Conservation (phyloP, 1,284 basidiomycete species). For the Retiboletus flavoniger region DNA sequence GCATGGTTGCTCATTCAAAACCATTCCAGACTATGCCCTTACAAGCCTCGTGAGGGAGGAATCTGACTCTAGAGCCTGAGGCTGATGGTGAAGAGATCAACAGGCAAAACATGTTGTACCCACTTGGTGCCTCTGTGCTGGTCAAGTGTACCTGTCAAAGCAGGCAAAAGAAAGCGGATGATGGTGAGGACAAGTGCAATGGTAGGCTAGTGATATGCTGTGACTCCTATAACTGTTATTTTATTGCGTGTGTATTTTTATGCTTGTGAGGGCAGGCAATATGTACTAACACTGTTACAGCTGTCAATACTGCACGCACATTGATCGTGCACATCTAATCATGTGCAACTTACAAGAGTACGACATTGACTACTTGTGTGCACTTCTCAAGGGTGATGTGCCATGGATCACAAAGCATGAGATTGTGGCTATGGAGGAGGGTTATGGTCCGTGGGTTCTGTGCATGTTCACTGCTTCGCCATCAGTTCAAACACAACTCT, state of each 20-base stretch:
- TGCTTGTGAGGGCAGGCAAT: not conserved
- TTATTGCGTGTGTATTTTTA: not conserved
- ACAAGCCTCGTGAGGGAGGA: too few species aligned
- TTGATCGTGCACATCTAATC: not conserved
- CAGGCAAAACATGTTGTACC: too few species aligned
- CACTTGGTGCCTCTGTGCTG: not conserved
- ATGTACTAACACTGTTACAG: not conserved
- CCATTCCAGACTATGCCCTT: not conserved
- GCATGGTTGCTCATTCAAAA: constrained; percentile 4
- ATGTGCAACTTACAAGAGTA: constrained; percentile 1
- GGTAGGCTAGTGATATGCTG: not conserved
- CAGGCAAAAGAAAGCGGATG: not conserved
- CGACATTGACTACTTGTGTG: constrained; percentile 17
- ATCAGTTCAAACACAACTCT: constrained; percentile 15
- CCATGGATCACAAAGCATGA: not conserved
- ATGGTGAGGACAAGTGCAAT: not conserved
- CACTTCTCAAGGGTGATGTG: constrained; percentile 15
- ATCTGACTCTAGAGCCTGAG: too few species aligned
- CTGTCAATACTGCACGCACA: not conserved
- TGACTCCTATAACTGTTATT: not conserved
- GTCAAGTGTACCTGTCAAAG: not conserved
- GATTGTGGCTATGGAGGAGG: constrained; percentile 2
- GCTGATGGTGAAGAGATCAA: too few species aligned
- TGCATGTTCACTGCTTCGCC: constrained; percentile 20
- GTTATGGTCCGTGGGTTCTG: constrained; percentile 23